A percentile compares a stretch with the other conserved stretches of the same genome.
Evolutionary conservation across 495 filamentous ascomycete genomes (phyloP).

Genomic region (Penicillium daleae): DNA sequence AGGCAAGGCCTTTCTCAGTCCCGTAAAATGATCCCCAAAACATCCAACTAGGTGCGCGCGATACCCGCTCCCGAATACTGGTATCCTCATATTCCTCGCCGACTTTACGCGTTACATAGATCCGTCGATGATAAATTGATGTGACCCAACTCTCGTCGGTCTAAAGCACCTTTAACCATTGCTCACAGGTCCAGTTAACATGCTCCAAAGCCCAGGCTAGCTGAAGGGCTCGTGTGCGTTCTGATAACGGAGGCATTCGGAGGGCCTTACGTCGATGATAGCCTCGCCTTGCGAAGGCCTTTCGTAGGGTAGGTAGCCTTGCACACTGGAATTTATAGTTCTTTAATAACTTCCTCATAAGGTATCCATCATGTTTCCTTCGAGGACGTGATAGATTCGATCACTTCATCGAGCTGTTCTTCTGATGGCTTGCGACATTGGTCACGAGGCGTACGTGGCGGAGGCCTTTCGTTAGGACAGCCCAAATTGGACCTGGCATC

Average conservation of each 20-base stretch:
- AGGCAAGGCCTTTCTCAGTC: background rate
- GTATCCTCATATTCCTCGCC: background rate
- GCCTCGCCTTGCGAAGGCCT: background rate
- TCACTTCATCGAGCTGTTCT: background rate
- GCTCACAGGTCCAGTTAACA: background rate
- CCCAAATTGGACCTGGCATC: too few species aligned
- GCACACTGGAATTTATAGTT: background rate
- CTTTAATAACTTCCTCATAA: background rate
- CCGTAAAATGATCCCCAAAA: conserved; percentile 16
- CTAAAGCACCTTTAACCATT: conserved; percentile 18
- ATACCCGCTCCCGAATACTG: background rate
- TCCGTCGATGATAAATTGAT: conserved; percentile 15
- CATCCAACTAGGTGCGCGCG: conserved; percentile 1
- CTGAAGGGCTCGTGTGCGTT: background rate
- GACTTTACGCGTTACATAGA: conserved; percentile 16
- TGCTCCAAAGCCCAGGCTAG: background rate
- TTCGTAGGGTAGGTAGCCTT: background rate
- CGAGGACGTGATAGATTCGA: background rate
- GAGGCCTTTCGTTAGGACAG: too few species aligned
- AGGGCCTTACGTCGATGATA: background rate
- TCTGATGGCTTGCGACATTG: too few species aligned
- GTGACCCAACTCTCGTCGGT: conserved; percentile 20
- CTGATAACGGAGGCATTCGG: background rate
- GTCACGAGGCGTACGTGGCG: too few species aligned
- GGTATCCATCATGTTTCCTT: background rate